A percentile compares a stretch with the other conserved stretches of the same genome.
Conservation (phyloP, 2,329 filamentous ascomycete genomes). For the Colletotrichum brevisporum region DNA sequence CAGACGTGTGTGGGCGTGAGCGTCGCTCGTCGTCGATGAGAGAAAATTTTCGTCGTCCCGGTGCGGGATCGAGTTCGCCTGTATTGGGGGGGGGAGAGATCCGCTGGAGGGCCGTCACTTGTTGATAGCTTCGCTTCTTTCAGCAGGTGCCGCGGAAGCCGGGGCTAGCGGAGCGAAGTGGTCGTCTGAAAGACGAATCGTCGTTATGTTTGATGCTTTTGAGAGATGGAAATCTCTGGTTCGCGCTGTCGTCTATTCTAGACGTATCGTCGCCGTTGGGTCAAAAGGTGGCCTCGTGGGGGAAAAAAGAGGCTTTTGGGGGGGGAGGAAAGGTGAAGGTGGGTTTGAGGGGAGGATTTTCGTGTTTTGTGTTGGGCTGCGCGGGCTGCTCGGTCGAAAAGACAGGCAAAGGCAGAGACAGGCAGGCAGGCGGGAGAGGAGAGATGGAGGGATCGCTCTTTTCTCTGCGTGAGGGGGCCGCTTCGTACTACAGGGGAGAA, state of each 20-base stretch:
- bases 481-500: slow-evolving; percentile 38
- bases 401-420: slow-evolving; percentile 24
- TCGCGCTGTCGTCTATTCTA: slow-evolving; percentile 40
- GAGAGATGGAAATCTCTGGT: slow-evolving; percentile 34
- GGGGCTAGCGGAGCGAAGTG: slow-evolving; percentile 15
- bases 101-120: slow-evolving; percentile 37
- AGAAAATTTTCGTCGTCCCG: slow-evolving; percentile 40
- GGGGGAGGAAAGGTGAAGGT: slow-evolving; percentile 38
- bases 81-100: slow-evolving; percentile 24
- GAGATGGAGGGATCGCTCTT: slow-evolving; percentile 39
- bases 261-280: slow-evolving; percentile 41
- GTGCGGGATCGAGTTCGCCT: slow-evolving; percentile 40
- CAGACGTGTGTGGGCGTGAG: slow-evolving; percentile 28
- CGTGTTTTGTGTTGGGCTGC: slow-evolving; percentile 44
- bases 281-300: slow-evolving; percentile 33
- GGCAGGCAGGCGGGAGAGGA: slow-evolving; percentile 7
- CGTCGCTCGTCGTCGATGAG: slow-evolving; percentile 35
- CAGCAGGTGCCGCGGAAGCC: slow-evolving; percentile 28
- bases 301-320: slow-evolving; percentile 33
- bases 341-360: slow-evolving; percentile 42
- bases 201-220: slow-evolving; percentile 17
- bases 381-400: slow-evolving; percentile 41
- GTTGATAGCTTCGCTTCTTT: slow-evolving; percentile 41
- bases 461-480: slow-evolving; percentile 30
- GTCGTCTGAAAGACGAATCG: slow-evolving; percentile 32